Evolutionary conservation across 345 rosid genomes (phyloP).

Genomic region (Laguncularia racemosa): DNA sequence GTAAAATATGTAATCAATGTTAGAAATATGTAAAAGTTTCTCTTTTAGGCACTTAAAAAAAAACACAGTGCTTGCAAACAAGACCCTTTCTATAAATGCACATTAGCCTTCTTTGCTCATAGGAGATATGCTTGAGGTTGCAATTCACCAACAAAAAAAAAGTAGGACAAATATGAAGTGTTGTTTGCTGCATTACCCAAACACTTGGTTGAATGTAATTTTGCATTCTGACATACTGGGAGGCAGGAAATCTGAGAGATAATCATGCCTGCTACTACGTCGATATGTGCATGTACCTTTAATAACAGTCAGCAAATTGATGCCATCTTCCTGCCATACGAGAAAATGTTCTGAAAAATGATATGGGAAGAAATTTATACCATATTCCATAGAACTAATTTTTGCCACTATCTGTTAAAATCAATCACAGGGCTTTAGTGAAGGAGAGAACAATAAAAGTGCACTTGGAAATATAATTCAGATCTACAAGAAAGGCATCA

Average conservation of each 20-base stretch:
- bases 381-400: too few relatives aligned
- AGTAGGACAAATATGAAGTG: neutral
- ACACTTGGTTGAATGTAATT: neutral
- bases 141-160: neutral
- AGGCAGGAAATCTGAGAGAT: slow-evolving; percentile 47
- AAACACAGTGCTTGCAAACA: neutral
- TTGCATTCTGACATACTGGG: slow-evolving; percentile 50
- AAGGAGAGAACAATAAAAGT: too few relatives aligned
- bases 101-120: neutral
- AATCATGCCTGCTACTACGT: slow-evolving; percentile 40
- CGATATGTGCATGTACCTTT: slow-evolving; percentile 61
- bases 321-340: slow-evolving; percentile 49
- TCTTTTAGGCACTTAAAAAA: too few relatives aligned
- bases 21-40: too few relatives aligned
- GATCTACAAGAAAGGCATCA: too few relatives aligned
- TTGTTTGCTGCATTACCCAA: slow-evolving; percentile 7
- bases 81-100: neutral
- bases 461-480: too few relatives aligned
- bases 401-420: too few relatives aligned
- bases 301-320: slow-evolving; percentile 52
- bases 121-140: too few relatives aligned
- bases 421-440: too few relatives aligned
- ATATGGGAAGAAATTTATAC: neutral
- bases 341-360: neutral
- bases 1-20: too few relatives aligned